Evolutionary conservation across 2,329 filamentous ascomycete genomes (phyloP), one percentile per base, ranked within the genome.

Genomic region (Fusarium sp.): DNA sequence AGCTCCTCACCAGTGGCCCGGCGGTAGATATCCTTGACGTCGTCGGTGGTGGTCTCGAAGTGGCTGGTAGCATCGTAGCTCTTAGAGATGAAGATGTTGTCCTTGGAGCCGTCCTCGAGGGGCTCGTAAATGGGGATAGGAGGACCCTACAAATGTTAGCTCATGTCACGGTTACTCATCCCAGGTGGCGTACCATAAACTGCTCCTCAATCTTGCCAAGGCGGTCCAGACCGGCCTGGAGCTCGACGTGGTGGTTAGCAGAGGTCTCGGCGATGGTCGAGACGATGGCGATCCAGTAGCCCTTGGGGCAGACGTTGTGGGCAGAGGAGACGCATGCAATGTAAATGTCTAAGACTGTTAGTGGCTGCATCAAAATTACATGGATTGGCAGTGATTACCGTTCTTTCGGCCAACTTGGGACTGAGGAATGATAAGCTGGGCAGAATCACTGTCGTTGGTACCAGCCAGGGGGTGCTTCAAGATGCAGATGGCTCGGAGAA

Each of bases 301-400:
- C 95, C 88, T 97, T 97, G 76, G 97, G 96, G 85, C 95, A 98
- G 75, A 99, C 97, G 76, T 97, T 98, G 86, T 99, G 97, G 38
- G 95, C 93, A 39, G 93, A 94, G 2, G 95, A 98, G 63, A 99
- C 94, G 80, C 96, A 92, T 59, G 96, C 95, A 78, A 99, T 91
- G 87, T 99, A 99, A 78, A 99, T 95, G 78, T 98, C 94, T 96
- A 69, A 15, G 7, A 13, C 9, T 22, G 40, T 75, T 52, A 75
- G 63, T 10, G 26, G 22, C 20, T 24, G 18, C 4, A 13, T 22
- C 36, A 15, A 8, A 7, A 15, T 5, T 15, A 15, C 1, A 5
- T 26, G 24, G 17, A 2, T 17, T n/a, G 26, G 22, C 22, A 1
- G 3, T 42, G 43, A 89, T 77, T 83, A 96, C 94, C 96, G 79